These are phyloP conservation scores for Fusarium albidum DNA, from an alignment of 2,329 filamentous ascomycete species.

Conservation along the genomic window DNA sequence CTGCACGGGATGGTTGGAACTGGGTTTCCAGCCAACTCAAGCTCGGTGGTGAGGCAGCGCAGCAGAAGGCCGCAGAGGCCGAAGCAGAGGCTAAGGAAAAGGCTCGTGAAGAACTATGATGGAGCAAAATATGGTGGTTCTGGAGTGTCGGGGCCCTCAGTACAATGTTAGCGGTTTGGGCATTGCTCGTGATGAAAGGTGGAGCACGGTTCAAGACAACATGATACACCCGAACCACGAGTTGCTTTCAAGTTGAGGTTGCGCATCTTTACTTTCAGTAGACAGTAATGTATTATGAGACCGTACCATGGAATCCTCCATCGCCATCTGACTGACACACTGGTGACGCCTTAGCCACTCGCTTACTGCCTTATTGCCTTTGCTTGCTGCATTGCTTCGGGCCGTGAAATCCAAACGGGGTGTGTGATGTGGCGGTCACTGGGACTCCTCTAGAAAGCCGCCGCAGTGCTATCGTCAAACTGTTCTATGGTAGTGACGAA, in stretches of 20 bases:
- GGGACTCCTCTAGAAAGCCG: no score
- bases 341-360: no score
- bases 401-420: no score
- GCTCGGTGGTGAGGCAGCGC: constrained; percentile 57
- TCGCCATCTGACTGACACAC: no score
- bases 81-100: constrained; percentile 46
- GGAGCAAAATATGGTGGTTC: neutral
- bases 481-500: no score
- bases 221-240: neutral
- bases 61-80: constrained; percentile 54
- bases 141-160: neutral
- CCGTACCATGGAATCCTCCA: neutral
- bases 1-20: constrained; percentile 56
- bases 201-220: neutral
- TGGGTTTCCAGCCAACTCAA: constrained; percentile 61
- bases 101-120: constrained; percentile 59
- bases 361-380: no score
- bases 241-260: constrained; percentile 4
- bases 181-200: no score
- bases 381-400: no score
- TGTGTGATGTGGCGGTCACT: no score
- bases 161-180: no score
- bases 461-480: no score
- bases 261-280: constrained; percentile 25
- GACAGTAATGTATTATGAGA: constrained; percentile 28